Evolutionary conservation across 305 asterid genomes (phyloP).

Genomic region (Petunia hybrid): DNA sequence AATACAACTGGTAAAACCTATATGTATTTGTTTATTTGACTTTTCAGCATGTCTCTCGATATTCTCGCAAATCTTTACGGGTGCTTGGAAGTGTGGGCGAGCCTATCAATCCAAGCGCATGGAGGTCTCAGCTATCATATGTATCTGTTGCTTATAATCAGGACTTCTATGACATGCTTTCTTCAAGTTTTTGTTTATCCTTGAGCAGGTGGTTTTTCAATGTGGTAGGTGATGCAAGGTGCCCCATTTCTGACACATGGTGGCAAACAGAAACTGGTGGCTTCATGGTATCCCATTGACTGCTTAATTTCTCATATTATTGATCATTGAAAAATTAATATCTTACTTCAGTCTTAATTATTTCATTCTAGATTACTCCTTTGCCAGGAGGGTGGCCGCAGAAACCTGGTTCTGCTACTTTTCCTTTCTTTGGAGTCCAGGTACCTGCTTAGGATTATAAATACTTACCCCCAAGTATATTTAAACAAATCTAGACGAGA

Average conservation of each 20-base stretch:
- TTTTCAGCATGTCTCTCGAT: conserved; percentile 82
- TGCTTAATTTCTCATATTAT: conserved; percentile 36
- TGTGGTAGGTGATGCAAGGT: conserved; percentile 88
- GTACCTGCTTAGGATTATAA: conserved; percentile 46
- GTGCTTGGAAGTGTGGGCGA: conserved; percentile 99
- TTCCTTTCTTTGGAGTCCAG: conserved; percentile 98
- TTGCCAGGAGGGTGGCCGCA: conserved; percentile 99
- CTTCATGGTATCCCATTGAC: conserved; percentile 69
- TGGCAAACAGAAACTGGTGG: conserved; percentile 99
- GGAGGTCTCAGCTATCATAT: conserved; percentile 71
- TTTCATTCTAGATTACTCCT: conserved; percentile 86
- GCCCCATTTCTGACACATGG: conserved; percentile 99
- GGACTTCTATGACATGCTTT: conserved; percentile 5
- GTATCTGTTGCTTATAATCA: conserved; percentile 32
- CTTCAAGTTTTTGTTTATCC: conserved; percentile 34
- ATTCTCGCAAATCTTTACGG: conserved; percentile 93
- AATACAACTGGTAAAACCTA: not conserved
- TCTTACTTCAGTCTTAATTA: conserved; percentile 39
- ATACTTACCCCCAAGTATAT: conserved; percentile 23
- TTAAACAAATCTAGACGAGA: not conserved
- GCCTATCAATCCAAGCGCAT: conserved; percentile 98
- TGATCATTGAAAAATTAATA: conserved; percentile 26
- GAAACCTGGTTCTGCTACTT: conserved; percentile 99
- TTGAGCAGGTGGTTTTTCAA: conserved; percentile 92
- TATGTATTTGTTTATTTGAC: conserved; percentile 24